Conservation (phyloP, 2,329 filamentous ascomycete species). For the Magnaporthiopsis incrustans region DNA sequence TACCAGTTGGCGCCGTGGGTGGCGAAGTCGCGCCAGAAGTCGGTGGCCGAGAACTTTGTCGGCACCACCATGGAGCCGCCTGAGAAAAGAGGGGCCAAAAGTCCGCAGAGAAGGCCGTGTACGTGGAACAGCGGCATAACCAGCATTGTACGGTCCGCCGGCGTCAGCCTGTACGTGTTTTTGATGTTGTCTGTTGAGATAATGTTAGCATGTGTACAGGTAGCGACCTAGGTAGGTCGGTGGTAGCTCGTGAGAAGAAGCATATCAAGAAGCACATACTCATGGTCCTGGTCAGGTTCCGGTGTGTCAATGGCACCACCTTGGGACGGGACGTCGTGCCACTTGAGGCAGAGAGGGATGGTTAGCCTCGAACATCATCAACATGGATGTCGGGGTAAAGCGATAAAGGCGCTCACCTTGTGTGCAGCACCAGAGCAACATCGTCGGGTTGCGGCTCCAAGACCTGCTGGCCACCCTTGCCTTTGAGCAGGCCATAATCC, state of each 20-base stretch:
- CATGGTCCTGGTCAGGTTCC: conserved; percentile 76
- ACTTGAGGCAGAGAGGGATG: conserved; percentile 22
- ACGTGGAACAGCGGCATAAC: conserved; percentile 92
- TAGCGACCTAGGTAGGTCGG: too few species aligned
- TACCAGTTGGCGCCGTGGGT: conserved; percentile 79
- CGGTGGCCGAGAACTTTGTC: conserved; percentile 67
- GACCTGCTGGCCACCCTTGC: conserved; percentile 29
- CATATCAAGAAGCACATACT: conserved; percentile 31
- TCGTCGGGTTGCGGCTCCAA: conserved; percentile 60
- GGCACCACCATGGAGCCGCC: conserved; percentile 76
- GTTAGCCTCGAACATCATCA: conserved; percentile 16
- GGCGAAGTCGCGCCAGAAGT: conserved; percentile 76
- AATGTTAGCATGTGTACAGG: background rate
- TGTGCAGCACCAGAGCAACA: conserved; percentile 74
- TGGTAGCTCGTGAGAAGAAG: conserved; percentile 9
- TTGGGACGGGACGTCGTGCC: conserved; percentile 82
- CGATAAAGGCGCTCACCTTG: conserved; percentile 34
- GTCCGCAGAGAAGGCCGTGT: conserved; percentile 76
- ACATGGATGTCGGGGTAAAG: background rate
- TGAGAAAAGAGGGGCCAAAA: conserved; percentile 67
- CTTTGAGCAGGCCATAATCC: conserved; percentile 58
- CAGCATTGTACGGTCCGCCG: conserved; percentile 69
- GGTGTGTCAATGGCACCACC: conserved; percentile 74
- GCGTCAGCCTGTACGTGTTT: conserved; percentile 63
- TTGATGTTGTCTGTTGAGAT: conserved; percentile 1